Evolutionary conservation across 495 filamentous ascomycete species (phyloP).

Genomic region (Penicillium nucicola): DNA sequence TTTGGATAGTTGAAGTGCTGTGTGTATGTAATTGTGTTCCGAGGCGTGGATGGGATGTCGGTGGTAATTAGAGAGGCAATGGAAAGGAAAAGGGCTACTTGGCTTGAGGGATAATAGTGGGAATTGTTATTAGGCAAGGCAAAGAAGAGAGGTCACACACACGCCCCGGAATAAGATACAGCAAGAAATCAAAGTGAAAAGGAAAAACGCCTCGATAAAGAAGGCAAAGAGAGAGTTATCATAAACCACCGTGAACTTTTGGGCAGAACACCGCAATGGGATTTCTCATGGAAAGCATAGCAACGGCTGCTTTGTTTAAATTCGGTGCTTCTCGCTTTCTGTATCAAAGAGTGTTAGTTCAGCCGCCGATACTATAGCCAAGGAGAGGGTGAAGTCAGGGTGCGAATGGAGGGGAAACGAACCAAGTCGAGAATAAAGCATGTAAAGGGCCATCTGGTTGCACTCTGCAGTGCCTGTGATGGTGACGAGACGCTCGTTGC

Average conservation of each 20-base stretch:
- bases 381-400: neutral
- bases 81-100: conserved; percentile 13
- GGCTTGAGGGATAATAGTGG: conserved; percentile 12
- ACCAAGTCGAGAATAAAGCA: conserved; percentile 97
- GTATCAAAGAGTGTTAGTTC: conserved; percentile 18
- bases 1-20: neutral
- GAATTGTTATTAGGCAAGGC: conserved; percentile 25
- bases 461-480: conserved; percentile 97
- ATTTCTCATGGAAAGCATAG: conserved; percentile 11
- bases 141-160: conserved; percentile 13
- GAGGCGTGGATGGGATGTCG: neutral
- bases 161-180: conserved; percentile 45
- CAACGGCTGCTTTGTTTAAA: conserved; percentile 33
- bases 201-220: conserved; percentile 16
- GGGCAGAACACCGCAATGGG: conserved; percentile 8
- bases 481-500: conserved; percentile 94
- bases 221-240: conserved; percentile 21
- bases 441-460: conserved; percentile 98
- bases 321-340: conserved; percentile 85
- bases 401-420: conserved; percentile 39
- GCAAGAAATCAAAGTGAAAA: conserved; percentile 27
- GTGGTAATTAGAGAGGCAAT: conserved; percentile 4
- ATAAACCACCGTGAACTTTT: conserved; percentile 37
- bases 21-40: conserved; percentile 1
- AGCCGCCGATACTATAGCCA: neutral